A percentile compares a stretch with the other conserved stretches of the same genome.
phyloP scores from a whole-genome alignment of 2,329 filamentous ascomycete genomes.

The Colletotrichum sojae region DNA sequence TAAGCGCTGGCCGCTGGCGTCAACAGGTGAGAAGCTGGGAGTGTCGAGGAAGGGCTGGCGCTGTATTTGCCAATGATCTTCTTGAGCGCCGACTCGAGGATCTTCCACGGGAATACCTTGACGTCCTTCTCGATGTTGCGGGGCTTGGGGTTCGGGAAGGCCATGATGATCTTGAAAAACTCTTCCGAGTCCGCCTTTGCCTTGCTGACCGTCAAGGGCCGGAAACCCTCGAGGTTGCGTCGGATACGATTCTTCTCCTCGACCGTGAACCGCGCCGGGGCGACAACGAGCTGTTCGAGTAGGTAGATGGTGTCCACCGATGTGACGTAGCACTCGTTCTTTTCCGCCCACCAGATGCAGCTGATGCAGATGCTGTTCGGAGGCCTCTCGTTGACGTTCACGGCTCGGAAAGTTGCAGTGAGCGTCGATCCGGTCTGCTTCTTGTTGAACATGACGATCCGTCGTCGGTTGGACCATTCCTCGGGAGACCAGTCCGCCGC shows the following conservation, averaged over 20 bases:
- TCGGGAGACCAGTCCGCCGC: slow-evolving; percentile 85
- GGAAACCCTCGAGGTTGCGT: slow-evolving; percentile 94
- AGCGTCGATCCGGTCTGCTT: slow-evolving; percentile 87
- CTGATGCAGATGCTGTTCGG: slow-evolving; percentile 94
- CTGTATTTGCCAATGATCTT: slow-evolving; percentile 99
- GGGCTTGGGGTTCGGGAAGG: slow-evolving; percentile 93
- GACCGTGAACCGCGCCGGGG: slow-evolving; percentile 85
- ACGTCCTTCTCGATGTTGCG: slow-evolving; percentile 99
- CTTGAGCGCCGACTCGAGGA: slow-evolving; percentile 87
- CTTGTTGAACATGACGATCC: slow-evolving; percentile 91
- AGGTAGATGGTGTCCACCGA: slow-evolving; percentile 97
- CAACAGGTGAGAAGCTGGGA: slow-evolving; percentile 57
- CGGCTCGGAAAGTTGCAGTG: slow-evolving; percentile 82
- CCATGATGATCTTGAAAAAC: slow-evolving; percentile 99
- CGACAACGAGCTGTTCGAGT: slow-evolving; percentile 89
- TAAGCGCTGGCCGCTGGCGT: slow-evolving; percentile 58
- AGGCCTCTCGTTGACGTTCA: slow-evolving; percentile 83
- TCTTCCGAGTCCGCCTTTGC: slow-evolving; percentile 92
- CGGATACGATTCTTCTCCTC: slow-evolving; percentile 99
- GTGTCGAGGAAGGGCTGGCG: slow-evolving; percentile 60
- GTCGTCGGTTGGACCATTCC: slow-evolving; percentile 83
- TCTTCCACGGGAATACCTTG: slow-evolving; percentile 98
- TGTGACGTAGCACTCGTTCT: slow-evolving; percentile 91
- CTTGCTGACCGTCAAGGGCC: slow-evolving; percentile 93
- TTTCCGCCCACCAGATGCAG: slow-evolving; percentile 97